Evolutionary conservation across 1,139 yeast genomes (phyloP), one percentile per base, ranked within the genome.

Genomic region (Lodderomyces pseudojiufengensis): DNA sequence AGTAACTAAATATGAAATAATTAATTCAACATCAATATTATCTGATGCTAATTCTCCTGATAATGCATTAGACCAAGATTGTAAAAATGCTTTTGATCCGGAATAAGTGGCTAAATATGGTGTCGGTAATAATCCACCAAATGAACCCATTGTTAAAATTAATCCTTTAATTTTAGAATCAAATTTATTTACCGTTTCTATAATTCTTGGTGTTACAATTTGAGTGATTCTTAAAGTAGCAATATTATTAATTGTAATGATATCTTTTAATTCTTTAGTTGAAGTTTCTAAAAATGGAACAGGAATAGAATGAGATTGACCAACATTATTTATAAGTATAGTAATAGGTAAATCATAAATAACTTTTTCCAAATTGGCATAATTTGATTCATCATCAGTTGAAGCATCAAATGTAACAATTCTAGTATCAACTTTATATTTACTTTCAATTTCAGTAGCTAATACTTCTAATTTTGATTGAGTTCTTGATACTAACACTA

Each of bases 11-110:
- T 92, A 92, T n/a, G 97, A 86, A 36, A 90, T 62, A 26, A 86
- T 80, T 33, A 87, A 65, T 61, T 90, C 92, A 40, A 87, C 97
- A 52, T 92, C 98, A 45, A 92, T 73, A 14, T 80, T 76, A 36
- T 76, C 63, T 1, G 76, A 61, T 32, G 71, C 65, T 51, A 92
- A 71, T 61, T 92, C 99, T 15, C 90, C 86, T n/a, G 96, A 83
- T 47, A 92, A 70, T 1, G 97, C 90, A 40, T 75, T 68, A 36
- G 92, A 84, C 98, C 98, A 92, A 39, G 80, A 76, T 64, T 92
- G 97, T 52, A 92, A 71, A 61, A 92, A 92, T 5, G 95, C 90
- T 67, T 92, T 92, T 35, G 97, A 88, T 11, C 98, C 99, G 12
- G 97, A 84, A 65, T 92, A 92, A 6, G 92, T 84, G 15, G 97